Evolutionary conservation across 352 stramenopile genomes (phyloP), one percentile per base, ranked within the genome.

Genomic region (Globisporangium cederbergense): DNA sequence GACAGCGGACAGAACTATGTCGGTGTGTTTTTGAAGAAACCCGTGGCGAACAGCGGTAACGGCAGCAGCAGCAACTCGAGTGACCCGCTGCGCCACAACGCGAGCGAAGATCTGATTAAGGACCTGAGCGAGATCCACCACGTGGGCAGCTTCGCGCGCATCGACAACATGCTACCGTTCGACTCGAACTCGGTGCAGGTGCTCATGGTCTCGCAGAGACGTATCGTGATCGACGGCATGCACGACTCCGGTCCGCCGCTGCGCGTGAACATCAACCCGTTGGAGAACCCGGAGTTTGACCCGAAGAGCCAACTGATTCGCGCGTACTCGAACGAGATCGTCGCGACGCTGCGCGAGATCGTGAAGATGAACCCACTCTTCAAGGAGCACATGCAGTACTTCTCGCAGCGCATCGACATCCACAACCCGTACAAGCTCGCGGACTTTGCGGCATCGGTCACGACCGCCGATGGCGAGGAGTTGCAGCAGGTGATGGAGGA

Each of bases 261-360:
- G 52, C 70, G 83, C 13, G 83, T 90, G 43, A 81, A 74, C 53
- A 92, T 95, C 57, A 88, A 68, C 52, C 72, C 85, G 40, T 59
- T 95, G 67, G 79, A 96, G 62, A 92, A 93, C 67, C 77, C 75
- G 1, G 60, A 76, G 0, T 91, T 75, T 53, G 85, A 93, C 59
- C 72, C 85, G 8, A 81, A 92, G 60, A 91, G 77, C 73, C 78
- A 98, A 69, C 88, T 97, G 7, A 97, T 99, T 45, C 83, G 90
- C 42, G 98, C 98, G 4, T 97, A 99, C 55, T 98, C 88, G 55
- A 99, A 99, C 72, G 97, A 99, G 78, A 98, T 99, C 58, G 82
- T 99, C 7, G 93, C 86, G 28, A 98, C 95, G 28, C 85, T 99
- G 70, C 89, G 97, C 30, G 96, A 99, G 68, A 90, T 99, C 42